Percentiles rank a stretch among this genome's conserved stretches.
phyloP scores from a whole-genome alignment of 306 rosid species.

The Benincasa hispida region DNA sequence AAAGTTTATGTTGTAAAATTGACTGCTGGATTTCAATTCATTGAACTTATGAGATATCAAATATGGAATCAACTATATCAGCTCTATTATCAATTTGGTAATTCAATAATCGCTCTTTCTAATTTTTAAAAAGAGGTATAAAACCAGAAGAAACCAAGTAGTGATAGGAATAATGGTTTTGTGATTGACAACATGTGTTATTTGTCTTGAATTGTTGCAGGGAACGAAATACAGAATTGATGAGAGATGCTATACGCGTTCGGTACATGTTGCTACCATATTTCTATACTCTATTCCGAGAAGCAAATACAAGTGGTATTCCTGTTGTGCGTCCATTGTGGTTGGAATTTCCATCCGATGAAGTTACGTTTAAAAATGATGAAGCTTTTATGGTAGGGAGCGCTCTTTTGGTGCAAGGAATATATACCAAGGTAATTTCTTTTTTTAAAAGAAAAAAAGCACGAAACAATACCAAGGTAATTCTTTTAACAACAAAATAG shows the following conservation, averaged over 20 bases:
- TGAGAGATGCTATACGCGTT: constrained; percentile 69
- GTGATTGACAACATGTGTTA: background rate
- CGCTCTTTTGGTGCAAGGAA: constrained; percentile 89
- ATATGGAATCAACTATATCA: background rate
- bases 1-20: background rate
- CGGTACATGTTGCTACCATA: constrained; percentile 85
- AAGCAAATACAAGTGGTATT: constrained; percentile 73
- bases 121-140: background rate
- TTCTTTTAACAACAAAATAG: background rate
- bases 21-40: background rate
- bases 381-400: constrained; percentile 95
- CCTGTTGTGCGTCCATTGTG: constrained; percentile 88
- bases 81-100: background rate
- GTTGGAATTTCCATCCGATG: constrained; percentile 98
- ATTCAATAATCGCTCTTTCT: background rate
- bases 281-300: constrained; percentile 85
- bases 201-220: constrained; percentile 29
- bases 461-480: constrained; percentile 29
- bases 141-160: background rate
- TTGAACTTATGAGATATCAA: background rate
- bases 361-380: constrained; percentile 78
- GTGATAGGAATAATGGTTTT: background rate
- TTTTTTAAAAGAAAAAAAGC: background rate
- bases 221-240: constrained; percentile 59
- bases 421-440: constrained; percentile 63